Base-by-base conservation (phyloP, 371 early-diverging fungal genomes). In the Choanephora cucurbitarum region DNA sequence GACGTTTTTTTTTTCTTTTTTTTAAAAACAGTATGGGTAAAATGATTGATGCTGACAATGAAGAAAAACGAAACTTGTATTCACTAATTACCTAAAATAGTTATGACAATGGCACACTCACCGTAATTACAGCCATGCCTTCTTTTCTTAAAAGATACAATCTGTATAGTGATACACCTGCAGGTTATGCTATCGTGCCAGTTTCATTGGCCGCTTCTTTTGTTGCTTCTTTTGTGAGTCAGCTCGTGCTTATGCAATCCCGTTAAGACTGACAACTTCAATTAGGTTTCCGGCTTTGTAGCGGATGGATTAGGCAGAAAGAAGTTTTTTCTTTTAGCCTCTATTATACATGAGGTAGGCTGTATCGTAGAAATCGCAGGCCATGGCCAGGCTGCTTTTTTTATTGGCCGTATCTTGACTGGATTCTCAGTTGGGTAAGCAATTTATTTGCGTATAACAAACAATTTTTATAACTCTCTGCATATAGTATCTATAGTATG, bases 321-420 rank as follows among this genome's bases (percentile, higher is more conserved):
- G 34, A 58, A 52, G 17, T 62, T 76, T 43, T 60, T 76, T 24
- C 62, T 58, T 39, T 34, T 86, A 2, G 89, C 87, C 7, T 78
- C 87, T 9, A 32, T 72, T 11, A 77, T 91, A 24, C 93, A 93
- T 66, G 73, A 76, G 19, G 48, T 87, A 43, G 94, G 94, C 32
- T 86, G 80, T 13, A 75, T 85, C 22, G 58, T 92, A 24, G 90
- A 93, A 63, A 64, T 83, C 21, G 79, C 71, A 7, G 66, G 87
- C 23, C 51, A 57, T 19, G 63, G 64, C 51, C 63, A 75, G 37
- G 75, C 66, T 19, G 68, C 84, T 60, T 75, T 92, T 28, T 67
- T 86, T 23, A 75, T 73, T n/a, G 94, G 92, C 18, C 82, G 97
- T 17, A 76, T 90, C 32, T 68, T 88, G 0, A 78, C 83, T 11